Evolutionary conservation across 73 alveolate species (phyloP), one percentile per base, ranked within the genome.

Genomic region (Paramecium caudatum): DNA sequence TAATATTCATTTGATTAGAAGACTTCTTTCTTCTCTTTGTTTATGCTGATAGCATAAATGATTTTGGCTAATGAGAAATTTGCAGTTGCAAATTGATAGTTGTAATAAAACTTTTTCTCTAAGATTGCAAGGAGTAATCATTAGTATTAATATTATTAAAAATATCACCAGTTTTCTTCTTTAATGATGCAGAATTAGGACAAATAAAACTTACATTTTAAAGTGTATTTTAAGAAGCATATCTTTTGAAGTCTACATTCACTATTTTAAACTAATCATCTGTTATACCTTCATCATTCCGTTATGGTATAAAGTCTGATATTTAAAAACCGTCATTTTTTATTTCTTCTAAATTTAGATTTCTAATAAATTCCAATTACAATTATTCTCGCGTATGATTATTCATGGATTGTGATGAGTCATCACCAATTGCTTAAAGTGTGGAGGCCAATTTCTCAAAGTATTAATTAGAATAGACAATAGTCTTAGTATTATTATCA

Each of bases 11-110:
- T 16, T 37, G 16, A 34, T 70, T 34, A 1, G 87, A 70, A 16
- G 87, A 70, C 17, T 34, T 16, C 27, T 70, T 70, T 21, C 87
- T 36, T 34, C 63, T 36, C 27, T 70, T 70, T 12, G 87, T 70
- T 70, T 23, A 13, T 1, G 87, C 87, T 2, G 87, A 70, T 16
- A 37, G 16, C 32, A 70, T 37, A 41, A 23, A 70, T 17, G 87
- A 70, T 17, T 70, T 70, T 8, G 87, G 87, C 27, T 70, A 10
- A 41, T 70, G 87, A 70, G 25, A n/a, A 34, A 70, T 70, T 70
- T 70, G 5, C 5, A 70, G 47, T 37, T 70, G 37, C 17, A 70
- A 34, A 37, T 41, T 37, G 4, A 70, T 34, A 2, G 87, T 70
- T 70, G 87, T 37, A 16, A 37, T 13, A 34, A 32, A 70, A 15